These are phyloP conservation scores for Pholiota microspora DNA, from an alignment of 768 basidiomycete genomes.

Conservation along the genomic window DNA sequence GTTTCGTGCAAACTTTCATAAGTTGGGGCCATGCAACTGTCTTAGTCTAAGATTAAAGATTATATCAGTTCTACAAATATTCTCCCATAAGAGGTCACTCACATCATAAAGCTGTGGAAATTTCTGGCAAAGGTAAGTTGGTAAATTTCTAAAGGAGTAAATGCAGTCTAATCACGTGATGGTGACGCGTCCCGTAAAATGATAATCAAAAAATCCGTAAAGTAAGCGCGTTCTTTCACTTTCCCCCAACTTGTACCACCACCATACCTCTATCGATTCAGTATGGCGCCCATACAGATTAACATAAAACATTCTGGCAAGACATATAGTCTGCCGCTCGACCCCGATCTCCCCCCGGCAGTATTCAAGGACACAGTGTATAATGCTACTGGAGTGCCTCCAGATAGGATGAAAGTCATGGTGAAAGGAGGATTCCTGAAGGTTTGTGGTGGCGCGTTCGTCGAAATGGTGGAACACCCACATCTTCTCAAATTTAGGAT, in stretches of 20 bases:
- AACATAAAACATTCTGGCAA: conserved; percentile 92
- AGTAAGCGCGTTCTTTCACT: conserved; percentile 14
- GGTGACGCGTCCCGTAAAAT: conserved; percentile 21
- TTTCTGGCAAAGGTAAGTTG: no score
- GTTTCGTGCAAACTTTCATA: no score
- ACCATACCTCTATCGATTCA: conserved; percentile 6
- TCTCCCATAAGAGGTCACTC: no score
- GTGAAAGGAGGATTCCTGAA: conserved; percentile 90
- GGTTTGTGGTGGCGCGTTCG: conserved; percentile 42
- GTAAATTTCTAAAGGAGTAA: no score
- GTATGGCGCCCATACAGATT: conserved; percentile 71
- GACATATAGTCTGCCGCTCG: conserved; percentile 64
- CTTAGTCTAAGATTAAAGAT: no score
- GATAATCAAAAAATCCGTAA: conserved; percentile 20
- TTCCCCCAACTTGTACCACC: conserved; percentile 5
- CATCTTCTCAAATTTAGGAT: conserved; percentile 48
- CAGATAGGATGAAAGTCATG: conserved; percentile 97
- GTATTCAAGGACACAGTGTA: conserved; percentile 85
- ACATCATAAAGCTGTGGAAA: no score
- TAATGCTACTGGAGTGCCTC: conserved; percentile 79
- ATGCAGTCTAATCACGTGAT: conserved; percentile 24
- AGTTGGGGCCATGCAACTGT: no score
- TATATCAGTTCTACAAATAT: no score
- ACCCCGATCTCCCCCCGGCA: conserved; percentile 64
- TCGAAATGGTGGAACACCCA: neutral